A percentile compares a stretch with the other conserved stretches of the same genome.
Conservation (phyloP, 2,329 filamentous ascomycete species). For the Stagonosporopsis tanaceti region DNA sequence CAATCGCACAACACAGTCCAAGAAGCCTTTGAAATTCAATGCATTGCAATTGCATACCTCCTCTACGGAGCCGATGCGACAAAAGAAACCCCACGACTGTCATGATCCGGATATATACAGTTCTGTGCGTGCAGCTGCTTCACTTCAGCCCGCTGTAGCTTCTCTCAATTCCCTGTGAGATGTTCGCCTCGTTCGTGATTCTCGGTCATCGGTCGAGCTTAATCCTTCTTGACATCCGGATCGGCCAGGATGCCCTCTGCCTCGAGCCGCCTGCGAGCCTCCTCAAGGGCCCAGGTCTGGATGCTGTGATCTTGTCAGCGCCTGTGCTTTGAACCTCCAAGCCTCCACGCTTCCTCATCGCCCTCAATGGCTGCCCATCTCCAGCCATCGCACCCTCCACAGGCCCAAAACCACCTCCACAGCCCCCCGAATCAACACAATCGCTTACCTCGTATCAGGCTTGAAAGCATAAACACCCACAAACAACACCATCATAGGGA, state of each 20-base stretch:
- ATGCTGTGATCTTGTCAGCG: slow-evolving; percentile 68
- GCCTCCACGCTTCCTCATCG: neutral
- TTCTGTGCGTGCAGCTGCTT: slow-evolving; percentile 1
- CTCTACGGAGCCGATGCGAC: slow-evolving; percentile 17
- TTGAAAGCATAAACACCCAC: slow-evolving; percentile 78
- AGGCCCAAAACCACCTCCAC: neutral
- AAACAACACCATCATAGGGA: slow-evolving; percentile 57
- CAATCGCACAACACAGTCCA: neutral
- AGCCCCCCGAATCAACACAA: neutral
- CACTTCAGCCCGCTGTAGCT: neutral
- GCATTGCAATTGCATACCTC: slow-evolving; percentile 14
- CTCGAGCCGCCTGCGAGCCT: slow-evolving; percentile 93
- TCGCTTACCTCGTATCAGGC: slow-evolving; percentile 95
- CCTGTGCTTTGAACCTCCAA: neutral
- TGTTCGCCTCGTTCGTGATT: neutral
- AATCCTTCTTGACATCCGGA: slow-evolving; percentile 64
- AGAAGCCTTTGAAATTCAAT: neutral
- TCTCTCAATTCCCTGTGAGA: neutral
- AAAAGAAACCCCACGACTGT: slow-evolving; percentile 17
- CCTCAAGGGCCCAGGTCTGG: slow-evolving; percentile 98
- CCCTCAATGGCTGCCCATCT: neutral
- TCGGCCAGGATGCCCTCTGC: slow-evolving; percentile 92
- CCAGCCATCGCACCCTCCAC: neutral
- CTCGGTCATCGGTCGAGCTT: slow-evolving; percentile 10
- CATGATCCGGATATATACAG: slow-evolving; percentile 20